Evolutionary conservation across 2,329 filamentous ascomycete genomes (phyloP).

Genomic region (Penicillium sp.): DNA sequence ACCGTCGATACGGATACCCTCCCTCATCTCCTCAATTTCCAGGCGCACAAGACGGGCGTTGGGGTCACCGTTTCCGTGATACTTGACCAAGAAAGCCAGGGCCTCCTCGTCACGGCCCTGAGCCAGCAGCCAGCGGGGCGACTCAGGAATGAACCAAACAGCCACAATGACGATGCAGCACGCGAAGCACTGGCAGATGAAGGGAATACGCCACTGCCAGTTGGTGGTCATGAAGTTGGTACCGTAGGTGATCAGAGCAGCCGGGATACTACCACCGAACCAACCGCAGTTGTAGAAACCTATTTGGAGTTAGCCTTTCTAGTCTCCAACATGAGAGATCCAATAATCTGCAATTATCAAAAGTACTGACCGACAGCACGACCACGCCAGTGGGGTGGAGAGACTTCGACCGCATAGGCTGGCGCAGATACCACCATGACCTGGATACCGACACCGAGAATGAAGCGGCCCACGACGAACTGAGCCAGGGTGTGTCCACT

Average conservation of each 20-base stretch:
- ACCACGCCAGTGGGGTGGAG: constrained; percentile 48
- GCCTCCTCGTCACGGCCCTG: constrained; percentile 22
- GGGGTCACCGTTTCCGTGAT: constrained; percentile 24
- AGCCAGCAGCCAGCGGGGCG: constrained; percentile 47
- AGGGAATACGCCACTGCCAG: constrained; percentile 57
- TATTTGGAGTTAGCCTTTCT: constrained; percentile 2
- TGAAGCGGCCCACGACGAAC: constrained; percentile 44
- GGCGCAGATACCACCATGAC: constrained; percentile 47
- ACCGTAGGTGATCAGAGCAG: constrained; percentile 47
- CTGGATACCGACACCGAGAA: constrained; percentile 45
- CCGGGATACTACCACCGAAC: constrained; percentile 49
- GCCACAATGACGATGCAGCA: constrained; percentile 50
- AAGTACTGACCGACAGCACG: constrained; percentile 39
- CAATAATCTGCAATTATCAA: background rate
- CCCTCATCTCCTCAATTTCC: constrained; percentile 26
- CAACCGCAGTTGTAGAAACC: constrained; percentile 50
- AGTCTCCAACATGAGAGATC: too few relatives aligned
- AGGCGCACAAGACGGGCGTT: constrained; percentile 22
- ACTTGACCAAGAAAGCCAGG: constrained; percentile 19
- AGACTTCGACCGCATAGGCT: constrained; percentile 45
- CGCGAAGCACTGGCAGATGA: constrained; percentile 61
- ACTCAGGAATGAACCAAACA: constrained; percentile 63
- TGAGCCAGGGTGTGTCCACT: constrained; percentile 33
- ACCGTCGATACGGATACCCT: constrained; percentile 41
- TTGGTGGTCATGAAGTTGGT: constrained; percentile 42